Base-by-base conservation (phyloP, 2,329 filamentous ascomycete genomes). In the Alternaria hordeiaustralica region DNA sequence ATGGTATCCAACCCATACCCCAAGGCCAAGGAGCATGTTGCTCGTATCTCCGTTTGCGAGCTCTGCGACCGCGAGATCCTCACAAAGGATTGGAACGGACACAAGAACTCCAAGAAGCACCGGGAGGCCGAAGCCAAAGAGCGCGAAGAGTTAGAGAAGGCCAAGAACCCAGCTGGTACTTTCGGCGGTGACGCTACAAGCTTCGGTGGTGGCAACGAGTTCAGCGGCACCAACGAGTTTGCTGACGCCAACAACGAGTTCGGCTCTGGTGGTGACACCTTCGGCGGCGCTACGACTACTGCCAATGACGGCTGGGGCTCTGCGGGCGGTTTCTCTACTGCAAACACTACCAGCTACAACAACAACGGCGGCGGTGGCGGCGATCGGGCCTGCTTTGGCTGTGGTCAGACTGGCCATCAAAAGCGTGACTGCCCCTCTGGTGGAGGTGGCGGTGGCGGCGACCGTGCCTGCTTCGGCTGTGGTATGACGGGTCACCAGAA, bases 231-330 rank as follows among this genome's bases (percentile, higher is more conserved):
- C 50, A 45, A 49, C 41, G 60, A 46, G 5, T 68, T 67, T 76
- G 71, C 49, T 15, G 36, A 53, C 36, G 82, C 84, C 84, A 65
- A 81, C 53, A 47, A 54, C 43, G 61, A 44, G 9, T 68, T 67
- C 77, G 70, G 76, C 61, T 79, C 87, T 23, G 36, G 83, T 70
- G 83, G 75, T 55, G 46, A 41, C 36, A 41, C 55, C 55, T 56
- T 63, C 47, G 50, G 18, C 28, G 50, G 30, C 13, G 36, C 46
- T 45, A 43, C 26, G 25, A 51, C 87, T 57, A 75, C 84, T 90
- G 83, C 84, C 84, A 64, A 81, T 28, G 58, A 64, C 41, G 60
- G 51, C 23, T 69, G 70, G 78, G 70, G 77, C 60, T 79, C 58
- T 55, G 23, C 41, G 6, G 60, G 57, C 23, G 61, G 51, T 33